Conservation (phyloP, 192 early-diverging fungal species). For the Allomyces macrogynus region DNA sequence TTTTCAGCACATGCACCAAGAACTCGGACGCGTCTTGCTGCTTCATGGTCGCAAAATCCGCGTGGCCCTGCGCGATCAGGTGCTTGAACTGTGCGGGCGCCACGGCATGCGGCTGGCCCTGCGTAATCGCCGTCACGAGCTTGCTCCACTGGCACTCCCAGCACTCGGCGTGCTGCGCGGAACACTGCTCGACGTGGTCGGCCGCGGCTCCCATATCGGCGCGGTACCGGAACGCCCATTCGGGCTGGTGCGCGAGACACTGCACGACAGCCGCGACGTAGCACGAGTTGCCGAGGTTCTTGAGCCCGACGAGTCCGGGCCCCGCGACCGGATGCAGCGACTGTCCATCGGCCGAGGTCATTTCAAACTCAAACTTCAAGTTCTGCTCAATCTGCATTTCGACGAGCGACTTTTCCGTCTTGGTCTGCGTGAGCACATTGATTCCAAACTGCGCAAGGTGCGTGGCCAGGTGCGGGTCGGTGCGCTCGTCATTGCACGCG, state of each 20-base stretch:
- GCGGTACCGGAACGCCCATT: constrained; percentile 50
- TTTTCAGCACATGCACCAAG: constrained; percentile 51
- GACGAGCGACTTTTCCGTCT: constrained; percentile 77
- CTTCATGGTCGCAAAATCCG: constrained; percentile 93
- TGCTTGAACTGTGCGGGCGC: constrained; percentile 79
- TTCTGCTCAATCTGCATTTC: constrained; percentile 96
- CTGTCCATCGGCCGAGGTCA: constrained; percentile 89
- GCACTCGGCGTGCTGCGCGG: constrained; percentile 46
- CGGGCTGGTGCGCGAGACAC: constrained; percentile 55
- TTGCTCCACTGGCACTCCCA: constrained; percentile 82
- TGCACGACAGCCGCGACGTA: constrained; percentile 93
- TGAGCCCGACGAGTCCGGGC: constrained; percentile 77
- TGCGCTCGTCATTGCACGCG: constrained; percentile 54
- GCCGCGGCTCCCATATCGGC: constrained; percentile 10
- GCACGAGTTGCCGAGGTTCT: constrained; percentile 91
- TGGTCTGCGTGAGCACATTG: constrained; percentile 54
- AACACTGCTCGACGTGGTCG: constrained; percentile 24
- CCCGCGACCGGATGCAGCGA: constrained; percentile 63
- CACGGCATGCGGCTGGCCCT: constrained; percentile 49
- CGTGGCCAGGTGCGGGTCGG: constrained; percentile 52
- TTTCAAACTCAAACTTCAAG: constrained; percentile 88
- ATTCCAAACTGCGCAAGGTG: constrained; percentile 82
- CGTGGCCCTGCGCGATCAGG: constrained; percentile 64
- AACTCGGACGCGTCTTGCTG: constrained; percentile 98
- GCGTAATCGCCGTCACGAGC: constrained; percentile 25